Percentiles rank a stretch among this genome's conserved stretches.
Conservation (phyloP, 1,284 basidiomycete genomes). For the Cutaneotrichosporon sp. region DNA sequence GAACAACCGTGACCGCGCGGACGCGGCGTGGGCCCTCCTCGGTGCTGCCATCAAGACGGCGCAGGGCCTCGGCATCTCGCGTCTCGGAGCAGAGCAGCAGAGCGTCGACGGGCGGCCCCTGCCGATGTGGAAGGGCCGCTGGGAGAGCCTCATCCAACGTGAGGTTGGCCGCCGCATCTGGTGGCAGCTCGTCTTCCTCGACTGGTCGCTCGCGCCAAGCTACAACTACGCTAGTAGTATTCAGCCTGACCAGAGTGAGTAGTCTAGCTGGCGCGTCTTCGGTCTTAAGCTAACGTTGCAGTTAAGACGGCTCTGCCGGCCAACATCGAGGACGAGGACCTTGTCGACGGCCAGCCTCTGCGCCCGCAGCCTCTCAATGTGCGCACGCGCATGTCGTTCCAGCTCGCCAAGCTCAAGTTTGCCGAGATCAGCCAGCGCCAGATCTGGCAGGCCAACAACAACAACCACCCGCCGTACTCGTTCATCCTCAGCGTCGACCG, state of each 20-base stretch:
- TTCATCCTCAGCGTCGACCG: slow-evolving; percentile 51
- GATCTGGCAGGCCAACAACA: slow-evolving; percentile 55
- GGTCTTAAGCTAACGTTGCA: slow-evolving; percentile 5
- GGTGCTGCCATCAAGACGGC: slow-evolving; percentile 56
- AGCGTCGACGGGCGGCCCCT: slow-evolving; percentile 42
- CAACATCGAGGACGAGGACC: slow-evolving; percentile 54
- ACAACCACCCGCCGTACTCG: slow-evolving; percentile 52
- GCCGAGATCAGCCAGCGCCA: slow-evolving; percentile 53
- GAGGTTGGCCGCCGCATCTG: slow-evolving; percentile 54
- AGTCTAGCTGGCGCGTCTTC: not conserved
- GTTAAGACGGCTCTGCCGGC: slow-evolving; percentile 53
- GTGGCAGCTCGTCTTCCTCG: slow-evolving; percentile 55
- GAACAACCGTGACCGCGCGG: slow-evolving; percentile 55
- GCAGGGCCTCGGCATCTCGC: slow-evolving; percentile 53
- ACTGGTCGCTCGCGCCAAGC: slow-evolving; percentile 53
- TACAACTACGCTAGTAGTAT: slow-evolving; percentile 53
- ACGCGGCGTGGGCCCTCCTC: slow-evolving; percentile 54
- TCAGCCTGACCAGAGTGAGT: slow-evolving; percentile 54
- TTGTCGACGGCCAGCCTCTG: slow-evolving; percentile 52
- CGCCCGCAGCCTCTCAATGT: slow-evolving; percentile 46
- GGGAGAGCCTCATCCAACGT: slow-evolving; percentile 53
- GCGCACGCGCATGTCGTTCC: slow-evolving; percentile 54
- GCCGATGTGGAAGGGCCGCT: slow-evolving; percentile 54
- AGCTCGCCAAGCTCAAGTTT: slow-evolving; percentile 52
- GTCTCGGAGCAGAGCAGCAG: slow-evolving; percentile 54